Conservation (phyloP, 306 rosid species). For the Macrotyloma uniflorum region DNA sequence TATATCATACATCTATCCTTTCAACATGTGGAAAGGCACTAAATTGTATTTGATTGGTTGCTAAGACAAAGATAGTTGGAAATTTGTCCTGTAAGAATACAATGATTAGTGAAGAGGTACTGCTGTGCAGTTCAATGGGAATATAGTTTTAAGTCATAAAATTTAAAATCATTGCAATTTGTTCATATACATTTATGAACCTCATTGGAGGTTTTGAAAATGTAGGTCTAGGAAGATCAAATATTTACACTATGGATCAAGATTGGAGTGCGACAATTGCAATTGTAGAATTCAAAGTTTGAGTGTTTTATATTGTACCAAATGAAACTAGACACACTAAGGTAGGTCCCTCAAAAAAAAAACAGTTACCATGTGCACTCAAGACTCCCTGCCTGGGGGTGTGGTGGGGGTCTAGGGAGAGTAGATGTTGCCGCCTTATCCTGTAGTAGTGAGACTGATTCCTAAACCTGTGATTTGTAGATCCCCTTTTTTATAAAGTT, state of each 20-base stretch:
- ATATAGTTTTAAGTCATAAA: background rate
- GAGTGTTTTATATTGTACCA: constrained; percentile 7
- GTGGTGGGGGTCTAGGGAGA: background rate
- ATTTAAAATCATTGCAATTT: background rate
- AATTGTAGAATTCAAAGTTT: background rate
- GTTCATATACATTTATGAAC: background rate
- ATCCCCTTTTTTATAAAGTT: background rate
- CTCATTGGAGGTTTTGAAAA: constrained; percentile 14
- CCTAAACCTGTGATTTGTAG: background rate
- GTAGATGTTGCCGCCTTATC: background rate
- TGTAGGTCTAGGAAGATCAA: constrained; percentile 6
- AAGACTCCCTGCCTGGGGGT: background rate
- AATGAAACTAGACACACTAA: constrained; percentile 17
- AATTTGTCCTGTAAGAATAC: background rate
- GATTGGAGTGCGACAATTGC: constrained; percentile 10
- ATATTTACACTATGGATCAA: constrained; percentile 3
- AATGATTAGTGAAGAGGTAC: background rate
- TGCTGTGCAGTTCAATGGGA: constrained; percentile 4
- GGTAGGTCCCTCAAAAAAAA: background rate
- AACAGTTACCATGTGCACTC: background rate
- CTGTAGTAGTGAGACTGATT: background rate
- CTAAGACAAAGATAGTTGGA: background rate
- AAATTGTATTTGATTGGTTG: constrained; percentile 14
- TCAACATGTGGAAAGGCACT: background rate
- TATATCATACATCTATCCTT: background rate